Percentiles rank a stretch among this genome's conserved stretches.
Evolutionary conservation across 1,284 basidiomycete species (phyloP).

Genomic region (Trametes polyzona): DNA sequence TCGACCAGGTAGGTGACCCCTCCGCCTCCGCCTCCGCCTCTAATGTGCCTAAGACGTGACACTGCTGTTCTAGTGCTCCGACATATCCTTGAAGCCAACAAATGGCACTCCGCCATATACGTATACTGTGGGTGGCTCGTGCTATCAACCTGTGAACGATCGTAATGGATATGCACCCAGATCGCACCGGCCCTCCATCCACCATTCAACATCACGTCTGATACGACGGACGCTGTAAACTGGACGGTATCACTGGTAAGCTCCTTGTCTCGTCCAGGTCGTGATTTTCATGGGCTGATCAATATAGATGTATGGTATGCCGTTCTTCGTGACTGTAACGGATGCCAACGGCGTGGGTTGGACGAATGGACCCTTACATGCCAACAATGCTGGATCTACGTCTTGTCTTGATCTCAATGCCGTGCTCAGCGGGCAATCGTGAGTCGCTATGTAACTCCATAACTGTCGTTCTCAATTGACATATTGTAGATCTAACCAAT

Average conservation of each 20-base stretch:
- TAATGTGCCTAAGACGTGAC: background rate
- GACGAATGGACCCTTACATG: slow-evolving; percentile 60
- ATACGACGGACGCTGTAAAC: slow-evolving; percentile 46
- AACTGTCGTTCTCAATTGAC: background rate
- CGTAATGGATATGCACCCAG: slow-evolving; percentile 35
- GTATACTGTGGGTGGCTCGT: slow-evolving; percentile 45
- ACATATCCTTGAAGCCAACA: slow-evolving; percentile 53
- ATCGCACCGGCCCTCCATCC: slow-evolving; percentile 63
- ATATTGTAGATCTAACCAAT: background rate
- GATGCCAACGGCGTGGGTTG: slow-evolving; percentile 55
- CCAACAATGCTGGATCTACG: slow-evolving; percentile 42
- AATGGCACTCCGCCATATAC: slow-evolving; percentile 65
- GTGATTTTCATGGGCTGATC: background rate
- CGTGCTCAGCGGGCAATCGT: slow-evolving; percentile 2
- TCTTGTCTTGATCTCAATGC: slow-evolving; percentile 41
- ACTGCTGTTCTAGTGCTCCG: slow-evolving; percentile 48
- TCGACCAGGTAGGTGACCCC: slow-evolving; percentile 48
- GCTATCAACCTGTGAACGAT: too few relatives aligned
- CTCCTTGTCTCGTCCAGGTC: background rate
- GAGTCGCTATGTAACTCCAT: background rate
- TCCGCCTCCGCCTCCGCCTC: background rate
- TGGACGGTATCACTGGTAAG: slow-evolving; percentile 58
- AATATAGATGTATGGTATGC: slow-evolving; percentile 52
- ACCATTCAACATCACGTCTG: slow-evolving; percentile 56
- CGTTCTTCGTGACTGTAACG: slow-evolving; percentile 58